These are phyloP conservation scores for Osmozyma mogii DNA, from an alignment of 805 yeast species.

Conservation along the genomic window DNA sequence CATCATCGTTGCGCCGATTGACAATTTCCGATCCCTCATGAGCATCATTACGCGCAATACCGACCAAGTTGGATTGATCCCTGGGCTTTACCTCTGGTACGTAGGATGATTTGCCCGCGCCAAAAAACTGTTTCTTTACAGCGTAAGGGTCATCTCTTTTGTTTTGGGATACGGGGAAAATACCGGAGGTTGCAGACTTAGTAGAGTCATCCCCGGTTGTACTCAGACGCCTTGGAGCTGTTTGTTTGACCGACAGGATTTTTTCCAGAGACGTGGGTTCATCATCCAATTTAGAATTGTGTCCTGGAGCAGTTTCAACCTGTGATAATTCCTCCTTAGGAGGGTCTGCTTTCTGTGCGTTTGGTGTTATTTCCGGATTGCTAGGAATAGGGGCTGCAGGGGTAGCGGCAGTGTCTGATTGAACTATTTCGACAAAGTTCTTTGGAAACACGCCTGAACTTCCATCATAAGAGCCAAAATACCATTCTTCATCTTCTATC, in stretches of 20 bases:
- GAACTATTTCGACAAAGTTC: slow-evolving; percentile 56
- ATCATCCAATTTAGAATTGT: too few relatives aligned
- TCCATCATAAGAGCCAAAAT: slow-evolving; percentile 60
- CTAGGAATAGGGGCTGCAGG: slow-evolving; percentile 4
- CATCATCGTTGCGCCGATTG: slow-evolving; percentile 5
- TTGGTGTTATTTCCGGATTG: not conserved
- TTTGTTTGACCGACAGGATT: too few relatives aligned
- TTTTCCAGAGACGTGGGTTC: too few relatives aligned
- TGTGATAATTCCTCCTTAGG: not conserved
- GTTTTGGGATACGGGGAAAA: too few relatives aligned
- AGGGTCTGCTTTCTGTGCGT: slow-evolving; percentile 1
- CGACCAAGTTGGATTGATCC: slow-evolving; percentile 26
- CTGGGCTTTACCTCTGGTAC: slow-evolving; percentile 41
- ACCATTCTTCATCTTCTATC: slow-evolving; percentile 91
- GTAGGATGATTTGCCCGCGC: slow-evolving; percentile 53
- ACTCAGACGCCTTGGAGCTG: too few relatives aligned
- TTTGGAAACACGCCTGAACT: slow-evolving; percentile 80
- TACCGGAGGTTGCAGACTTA: too few relatives aligned
- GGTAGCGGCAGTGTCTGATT: slow-evolving; percentile 3
- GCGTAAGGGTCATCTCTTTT: slow-evolving; percentile 37
- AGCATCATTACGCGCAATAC: slow-evolving; percentile 21
- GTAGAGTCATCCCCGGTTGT: too few relatives aligned
- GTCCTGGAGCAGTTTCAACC: not conserved
- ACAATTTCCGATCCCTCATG: slow-evolving; percentile 13
- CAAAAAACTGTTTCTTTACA: slow-evolving; percentile 47